Evolutionary conservation across 2,329 filamentous ascomycete species (phyloP).

Genomic region (Paramyrothecium roridum): DNA sequence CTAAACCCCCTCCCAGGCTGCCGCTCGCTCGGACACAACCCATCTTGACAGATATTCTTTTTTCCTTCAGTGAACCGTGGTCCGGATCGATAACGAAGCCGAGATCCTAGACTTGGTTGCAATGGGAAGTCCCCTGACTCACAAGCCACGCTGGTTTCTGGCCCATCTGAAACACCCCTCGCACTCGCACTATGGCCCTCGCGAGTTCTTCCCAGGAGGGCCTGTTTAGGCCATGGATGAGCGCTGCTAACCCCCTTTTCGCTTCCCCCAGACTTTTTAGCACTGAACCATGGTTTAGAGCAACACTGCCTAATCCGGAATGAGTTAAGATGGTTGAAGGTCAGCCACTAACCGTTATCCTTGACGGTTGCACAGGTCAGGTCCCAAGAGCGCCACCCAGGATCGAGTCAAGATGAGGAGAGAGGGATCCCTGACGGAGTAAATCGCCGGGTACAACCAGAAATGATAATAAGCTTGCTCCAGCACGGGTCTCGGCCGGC

Average conservation of each 20-base stretch:
- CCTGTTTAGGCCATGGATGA: not conserved
- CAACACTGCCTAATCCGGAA: not conserved
- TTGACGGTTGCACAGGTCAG: not conserved
- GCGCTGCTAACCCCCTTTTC: not conserved
- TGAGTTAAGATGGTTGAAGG: not conserved
- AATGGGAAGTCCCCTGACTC: no score
- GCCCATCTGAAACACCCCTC: no score
- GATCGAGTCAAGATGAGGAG: not conserved
- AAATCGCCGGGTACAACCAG: not conserved
- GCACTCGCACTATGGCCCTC: no score
- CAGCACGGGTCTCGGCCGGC: not conserved
- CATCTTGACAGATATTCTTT: no score
- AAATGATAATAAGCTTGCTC: not conserved
- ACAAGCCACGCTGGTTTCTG: no score
- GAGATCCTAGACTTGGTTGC: no score
- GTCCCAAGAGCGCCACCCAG: not conserved
- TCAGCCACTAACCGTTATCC: not conserved
- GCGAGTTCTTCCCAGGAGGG: no score
- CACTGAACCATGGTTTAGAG: not conserved
- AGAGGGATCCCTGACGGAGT: not conserved
- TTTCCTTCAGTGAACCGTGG: no score
- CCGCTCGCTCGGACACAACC: no score
- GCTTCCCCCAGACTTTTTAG: not conserved
- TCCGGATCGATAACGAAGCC: no score
- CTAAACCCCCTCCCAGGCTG: no score